Percentiles rank a stretch among this genome's conserved stretches.
These are phyloP conservation scores for Cymbopogon citratus DNA, from an alignment of 176 grass and related monocot species.

Conservation along the genomic window DNA sequence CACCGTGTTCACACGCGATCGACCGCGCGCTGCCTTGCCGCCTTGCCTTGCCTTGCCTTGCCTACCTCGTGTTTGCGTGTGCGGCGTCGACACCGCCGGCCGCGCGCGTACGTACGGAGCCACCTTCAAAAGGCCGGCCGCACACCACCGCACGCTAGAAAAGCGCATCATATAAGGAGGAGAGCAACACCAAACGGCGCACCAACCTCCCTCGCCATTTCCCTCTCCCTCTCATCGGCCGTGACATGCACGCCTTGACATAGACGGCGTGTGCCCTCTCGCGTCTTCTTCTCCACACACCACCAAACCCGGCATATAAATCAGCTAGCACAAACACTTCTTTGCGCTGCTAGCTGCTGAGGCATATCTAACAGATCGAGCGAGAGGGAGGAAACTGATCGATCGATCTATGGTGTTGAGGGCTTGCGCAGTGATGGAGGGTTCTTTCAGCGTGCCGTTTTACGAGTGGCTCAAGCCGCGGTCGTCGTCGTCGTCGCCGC, in stretches of 20 bases:
- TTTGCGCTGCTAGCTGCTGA: neutral
- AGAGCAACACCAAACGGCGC: conserved; percentile 33
- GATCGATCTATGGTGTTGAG: conserved; percentile 36
- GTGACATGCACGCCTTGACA: conserved; percentile 49
- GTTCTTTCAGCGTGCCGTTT: conserved; percentile 20
- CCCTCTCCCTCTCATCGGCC: neutral
- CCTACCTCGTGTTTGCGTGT: neutral
- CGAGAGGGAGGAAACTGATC: neutral
- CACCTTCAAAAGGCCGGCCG: conserved; percentile 18
- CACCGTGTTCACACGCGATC: conserved; percentile 11
- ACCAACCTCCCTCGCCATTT: neutral
- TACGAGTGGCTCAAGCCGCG: conserved; percentile 53
- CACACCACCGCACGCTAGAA: neutral
- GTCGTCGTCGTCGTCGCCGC: neutral
- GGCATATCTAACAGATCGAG: neutral
- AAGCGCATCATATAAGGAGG: conserved; percentile 30
- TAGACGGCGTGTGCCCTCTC: neutral
- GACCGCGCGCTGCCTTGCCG: neutral
- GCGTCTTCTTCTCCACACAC: neutral
- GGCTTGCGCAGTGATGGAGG: conserved; percentile 35
- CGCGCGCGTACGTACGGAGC: neutral
- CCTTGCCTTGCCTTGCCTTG: too few relatives aligned
- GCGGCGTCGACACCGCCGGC: neutral
- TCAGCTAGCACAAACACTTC: neutral
- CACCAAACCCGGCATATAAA: conserved; percentile 35